A percentile compares a stretch with the other conserved stretches of the same genome.
Evolutionary conservation across 2,329 filamentous ascomycete species (phyloP).

Genomic region (Fusarium setosum): DNA sequence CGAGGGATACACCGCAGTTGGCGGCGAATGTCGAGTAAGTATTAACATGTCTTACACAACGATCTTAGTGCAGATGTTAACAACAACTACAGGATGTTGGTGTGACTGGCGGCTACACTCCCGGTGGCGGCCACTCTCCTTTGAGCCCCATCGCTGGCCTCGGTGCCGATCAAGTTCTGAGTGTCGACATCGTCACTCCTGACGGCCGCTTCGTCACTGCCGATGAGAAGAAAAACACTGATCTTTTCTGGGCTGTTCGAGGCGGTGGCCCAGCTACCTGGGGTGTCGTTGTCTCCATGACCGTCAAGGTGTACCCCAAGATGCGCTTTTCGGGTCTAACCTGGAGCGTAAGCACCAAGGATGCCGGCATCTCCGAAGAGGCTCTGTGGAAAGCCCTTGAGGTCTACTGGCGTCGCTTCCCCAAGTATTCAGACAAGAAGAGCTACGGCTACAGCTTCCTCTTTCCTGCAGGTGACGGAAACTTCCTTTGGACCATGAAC

Average conservation of each 20-base stretch:
- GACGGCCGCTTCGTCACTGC: constrained; percentile 60
- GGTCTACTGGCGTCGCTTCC: constrained; percentile 40
- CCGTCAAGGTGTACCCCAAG: constrained; percentile 49
- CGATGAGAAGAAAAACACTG: constrained; percentile 53
- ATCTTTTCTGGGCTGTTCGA: constrained; percentile 71
- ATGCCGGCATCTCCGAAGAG: constrained; percentile 32
- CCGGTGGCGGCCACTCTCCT: constrained; percentile 68
- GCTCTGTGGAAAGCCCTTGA: constrained; percentile 46
- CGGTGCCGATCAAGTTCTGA: constrained; percentile 68
- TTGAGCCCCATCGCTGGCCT: constrained; percentile 66
- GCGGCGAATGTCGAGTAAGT: constrained; percentile 59
- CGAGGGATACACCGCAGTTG: constrained; percentile 60
- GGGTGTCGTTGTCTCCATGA: constrained; percentile 55
- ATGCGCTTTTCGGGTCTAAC: constrained; percentile 47
- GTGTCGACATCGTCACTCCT: constrained; percentile 64
- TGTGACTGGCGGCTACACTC: constrained; percentile 68
- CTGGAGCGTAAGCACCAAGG: constrained; percentile 42
- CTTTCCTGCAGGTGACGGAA: constrained; percentile 40
- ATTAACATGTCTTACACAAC: rapidly evolving
- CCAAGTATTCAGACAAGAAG: constrained; percentile 40
- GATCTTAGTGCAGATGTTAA: neutral
- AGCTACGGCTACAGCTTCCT: constrained; percentile 43
- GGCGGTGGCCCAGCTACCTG: constrained; percentile 65
- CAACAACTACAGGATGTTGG: constrained; percentile 57
- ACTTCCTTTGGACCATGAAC: constrained; percentile 45